These are phyloP conservation scores for Metschnikowia shivogae DNA, from an alignment of 805 yeast genomes.

Conservation along the genomic window DNA sequence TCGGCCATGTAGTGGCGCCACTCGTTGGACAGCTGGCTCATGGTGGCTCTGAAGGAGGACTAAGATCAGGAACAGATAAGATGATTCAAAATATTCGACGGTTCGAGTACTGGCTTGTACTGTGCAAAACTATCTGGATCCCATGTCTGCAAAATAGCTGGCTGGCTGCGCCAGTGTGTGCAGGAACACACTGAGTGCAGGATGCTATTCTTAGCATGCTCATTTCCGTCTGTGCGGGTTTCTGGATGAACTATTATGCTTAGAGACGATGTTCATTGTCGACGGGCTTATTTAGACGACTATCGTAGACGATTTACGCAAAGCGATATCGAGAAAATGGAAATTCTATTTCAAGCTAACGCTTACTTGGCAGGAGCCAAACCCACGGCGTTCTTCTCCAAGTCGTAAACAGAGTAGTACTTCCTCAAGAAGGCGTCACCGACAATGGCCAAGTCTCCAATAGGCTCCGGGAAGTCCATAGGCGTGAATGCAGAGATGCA, in stretches of 20 bases:
- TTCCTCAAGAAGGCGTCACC: constrained; percentile 97
- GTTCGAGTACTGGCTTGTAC: too few species aligned
- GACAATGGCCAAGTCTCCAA: constrained; percentile 92
- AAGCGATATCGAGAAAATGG: too few species aligned
- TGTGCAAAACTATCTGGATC: too few species aligned
- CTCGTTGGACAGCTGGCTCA: constrained; percentile 1
- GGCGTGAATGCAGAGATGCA: constrained; percentile 97
- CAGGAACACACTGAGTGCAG: background rate
- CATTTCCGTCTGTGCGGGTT: too few species aligned
- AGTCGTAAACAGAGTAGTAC: constrained; percentile 90
- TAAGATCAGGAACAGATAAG: background rate
- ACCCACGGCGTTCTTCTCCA: constrained; percentile 90
- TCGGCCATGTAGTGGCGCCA: background rate
- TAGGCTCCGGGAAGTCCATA: constrained; percentile 95
- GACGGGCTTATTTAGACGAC: too few species aligned
- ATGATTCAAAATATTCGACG: background rate
- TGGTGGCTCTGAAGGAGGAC: background rate
- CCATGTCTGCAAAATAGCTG: constrained; percentile 10
- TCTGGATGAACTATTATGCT: too few species aligned
- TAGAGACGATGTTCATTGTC: too few species aligned
- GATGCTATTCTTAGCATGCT: too few species aligned
- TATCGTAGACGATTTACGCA: too few species aligned
- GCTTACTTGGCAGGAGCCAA: constrained; percentile 64
- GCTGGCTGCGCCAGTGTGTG: constrained; percentile 9
- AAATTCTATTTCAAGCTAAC: too few species aligned